Percentiles rank a stretch among this genome's conserved stretches.
Evolutionary conservation across 495 filamentous ascomycete species (phyloP).

Genomic region (Terfezia boudieri): DNA sequence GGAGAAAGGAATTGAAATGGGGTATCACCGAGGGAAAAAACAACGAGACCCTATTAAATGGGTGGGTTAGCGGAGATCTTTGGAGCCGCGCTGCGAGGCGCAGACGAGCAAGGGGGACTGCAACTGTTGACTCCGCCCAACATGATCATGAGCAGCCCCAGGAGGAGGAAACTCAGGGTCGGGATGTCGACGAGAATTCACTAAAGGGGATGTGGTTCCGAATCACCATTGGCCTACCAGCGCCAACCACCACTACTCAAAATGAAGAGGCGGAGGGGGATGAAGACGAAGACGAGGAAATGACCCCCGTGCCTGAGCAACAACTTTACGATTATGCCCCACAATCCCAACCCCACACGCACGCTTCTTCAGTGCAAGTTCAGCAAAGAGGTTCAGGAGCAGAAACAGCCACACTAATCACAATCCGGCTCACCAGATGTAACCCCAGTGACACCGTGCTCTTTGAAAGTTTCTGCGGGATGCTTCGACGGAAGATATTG

Average conservation of each 20-base stretch:
- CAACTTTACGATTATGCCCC: no score
- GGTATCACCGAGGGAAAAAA: slow-evolving; percentile 11
- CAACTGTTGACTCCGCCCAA: no score
- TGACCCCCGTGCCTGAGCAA: no score
- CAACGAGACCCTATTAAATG: not conserved
- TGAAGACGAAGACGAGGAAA: slow-evolving; percentile 26
- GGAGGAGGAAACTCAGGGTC: no score
- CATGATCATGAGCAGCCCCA: no score
- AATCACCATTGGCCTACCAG: not conserved
- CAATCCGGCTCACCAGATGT: no score
- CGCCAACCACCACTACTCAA: not conserved
- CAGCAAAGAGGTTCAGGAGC: no score
- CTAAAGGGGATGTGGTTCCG: slow-evolving; percentile 4
- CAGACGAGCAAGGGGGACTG: slow-evolving; percentile 21
- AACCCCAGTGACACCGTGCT: slow-evolving; percentile 33
- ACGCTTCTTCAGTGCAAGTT: no score
- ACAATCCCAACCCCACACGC: no score
- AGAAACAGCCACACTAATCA: no score
- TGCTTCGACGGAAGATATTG: slow-evolving; percentile 30
- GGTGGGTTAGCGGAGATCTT: slow-evolving; percentile 35
- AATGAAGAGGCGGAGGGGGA: slow-evolving; percentile 20
- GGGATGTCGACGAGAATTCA: no score
- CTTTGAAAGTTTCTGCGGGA: slow-evolving; percentile 77
- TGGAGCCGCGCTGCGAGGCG: slow-evolving; percentile 49
- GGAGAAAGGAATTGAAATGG: slow-evolving; percentile 27